Percentiles rank a stretch among this genome's conserved stretches.
Conservation (phyloP, 2,329 filamentous ascomycete species). For the Mariannaea elegans region DNA sequence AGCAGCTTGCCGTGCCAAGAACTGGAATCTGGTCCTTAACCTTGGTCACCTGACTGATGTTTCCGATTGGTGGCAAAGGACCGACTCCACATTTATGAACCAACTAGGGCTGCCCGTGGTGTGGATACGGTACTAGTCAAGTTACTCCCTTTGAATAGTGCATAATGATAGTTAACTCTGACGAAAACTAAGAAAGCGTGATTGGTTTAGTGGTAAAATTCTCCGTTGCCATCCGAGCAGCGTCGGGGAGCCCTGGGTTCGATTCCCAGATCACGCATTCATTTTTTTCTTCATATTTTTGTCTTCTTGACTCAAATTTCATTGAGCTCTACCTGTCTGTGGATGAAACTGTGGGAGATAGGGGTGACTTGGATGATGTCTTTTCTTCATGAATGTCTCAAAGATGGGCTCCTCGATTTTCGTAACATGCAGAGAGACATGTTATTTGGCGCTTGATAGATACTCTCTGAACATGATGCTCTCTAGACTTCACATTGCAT, state of each 20-base stretch:
- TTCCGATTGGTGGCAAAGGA: not conserved
- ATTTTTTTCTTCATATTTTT: not conserved
- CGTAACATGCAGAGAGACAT: too few relatives aligned
- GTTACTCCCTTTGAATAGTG: too few relatives aligned
- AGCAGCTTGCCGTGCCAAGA: conserved; percentile 30
- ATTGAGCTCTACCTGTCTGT: too few relatives aligned
- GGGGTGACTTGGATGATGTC: too few relatives aligned
- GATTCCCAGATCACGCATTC: not conserved
- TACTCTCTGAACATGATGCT: too few relatives aligned
- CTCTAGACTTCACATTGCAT: too few relatives aligned
- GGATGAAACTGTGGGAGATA: too few relatives aligned
- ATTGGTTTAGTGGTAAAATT: conserved; percentile 2
- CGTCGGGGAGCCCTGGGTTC: not conserved
- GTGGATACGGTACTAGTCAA: too few relatives aligned
- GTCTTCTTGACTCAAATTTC: too few relatives aligned
- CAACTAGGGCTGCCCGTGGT: conserved; percentile 40
- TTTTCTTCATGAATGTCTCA: too few relatives aligned
- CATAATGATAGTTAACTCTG: not conserved
- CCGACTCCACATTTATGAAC: not conserved
- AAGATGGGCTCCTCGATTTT: too few relatives aligned
- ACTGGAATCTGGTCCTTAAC: conserved; percentile 9
- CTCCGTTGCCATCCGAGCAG: not conserved
- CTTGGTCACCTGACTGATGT: conserved; percentile 32
- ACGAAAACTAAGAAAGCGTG: not conserved
- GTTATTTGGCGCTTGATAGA: too few relatives aligned